Base-by-base conservation (phyloP, 805 yeast species). In the Candida ponderosae region DNA sequence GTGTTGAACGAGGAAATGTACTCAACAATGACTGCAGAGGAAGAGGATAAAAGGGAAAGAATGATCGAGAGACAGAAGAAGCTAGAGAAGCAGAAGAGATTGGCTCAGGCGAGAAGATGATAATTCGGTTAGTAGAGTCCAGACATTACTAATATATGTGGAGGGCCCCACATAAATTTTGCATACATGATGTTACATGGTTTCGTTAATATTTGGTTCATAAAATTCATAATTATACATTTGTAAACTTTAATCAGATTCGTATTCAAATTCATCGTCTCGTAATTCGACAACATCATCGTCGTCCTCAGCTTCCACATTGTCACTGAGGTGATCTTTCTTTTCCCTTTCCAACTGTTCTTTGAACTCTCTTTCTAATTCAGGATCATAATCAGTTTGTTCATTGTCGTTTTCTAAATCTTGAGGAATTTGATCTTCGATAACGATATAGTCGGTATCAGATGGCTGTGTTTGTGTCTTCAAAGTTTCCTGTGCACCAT, bases 1-100 rank as follows among this genome's bases (percentile, higher is more conserved):
- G 76, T 93, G 18, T 62, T 87, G 31, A 84, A 76, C 39, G 98
- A 90, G 51, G 98, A 90, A 59, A 73, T 65, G 42, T 52, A 72
- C 26, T 81, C 96, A 11, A 66, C 77, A 28, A 69, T 70, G 35
- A 71, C 69, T 38, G 98, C 95, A 0, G 70, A 74, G 46, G 44
- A 69, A 29, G 98, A 93, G 54, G 98, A 90, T 52, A 63, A 68
- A 34, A 63, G 70, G 36, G 97, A 89, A 54, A 75, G 74, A 50
- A 74, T 65, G 37, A 68, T 77, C 51, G 77, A 82, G 44, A 74
- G 68, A 42, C 57, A 54, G 41, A 68, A 62, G 38, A 67, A 67
- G 14, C 56, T 57, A 41, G 70, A 66, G 43, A 76, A 79, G 50
- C 55, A 60, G 47, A 60, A 54, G 40, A 52, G 67, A 33, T 51